These are phyloP conservation scores for Mycena rebaudengoi DNA, from an alignment of 768 basidiomycete species.

Conservation along the genomic window DNA sequence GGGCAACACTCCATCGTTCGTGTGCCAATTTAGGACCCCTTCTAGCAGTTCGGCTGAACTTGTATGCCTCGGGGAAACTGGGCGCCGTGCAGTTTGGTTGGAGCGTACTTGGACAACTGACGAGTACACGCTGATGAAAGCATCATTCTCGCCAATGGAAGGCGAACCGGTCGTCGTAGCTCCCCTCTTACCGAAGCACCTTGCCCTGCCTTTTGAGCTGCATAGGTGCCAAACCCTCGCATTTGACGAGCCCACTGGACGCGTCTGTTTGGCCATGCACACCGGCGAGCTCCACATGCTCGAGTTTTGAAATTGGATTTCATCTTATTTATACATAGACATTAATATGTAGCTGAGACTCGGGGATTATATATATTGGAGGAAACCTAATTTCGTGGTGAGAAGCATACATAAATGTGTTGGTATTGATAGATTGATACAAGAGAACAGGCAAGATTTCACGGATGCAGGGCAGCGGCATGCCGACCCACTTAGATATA, in stretches of 20 bases:
- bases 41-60: conserved; percentile 38
- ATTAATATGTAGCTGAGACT: too few relatives aligned
- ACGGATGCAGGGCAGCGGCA: too few relatives aligned
- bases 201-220: conserved; percentile 61
- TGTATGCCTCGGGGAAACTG: conserved; percentile 51
- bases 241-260: conserved; percentile 65
- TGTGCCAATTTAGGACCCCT: conserved; percentile 33
- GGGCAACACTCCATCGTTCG: background rate
- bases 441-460: too few relatives aligned
- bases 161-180: conserved; percentile 36
- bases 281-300: conserved; percentile 64
- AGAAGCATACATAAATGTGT: too few relatives aligned
- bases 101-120: conserved; percentile 60
- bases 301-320: conserved; percentile 37
- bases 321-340: background rate
- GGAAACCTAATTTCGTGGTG: too few relatives aligned
- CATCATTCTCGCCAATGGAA: conserved; percentile 44
- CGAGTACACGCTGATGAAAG: conserved; percentile 59
- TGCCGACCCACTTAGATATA: too few relatives aligned
- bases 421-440: too few relatives aligned
- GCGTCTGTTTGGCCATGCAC: conserved; percentile 57
- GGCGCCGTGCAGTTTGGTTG: conserved; percentile 61
- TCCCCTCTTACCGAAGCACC: conserved; percentile 53
- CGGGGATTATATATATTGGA: too few relatives aligned
- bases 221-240: conserved; percentile 54